Evolutionary conservation across 805 yeast genomes (phyloP).

Genomic region (Myxozyma melibiosi): DNA sequence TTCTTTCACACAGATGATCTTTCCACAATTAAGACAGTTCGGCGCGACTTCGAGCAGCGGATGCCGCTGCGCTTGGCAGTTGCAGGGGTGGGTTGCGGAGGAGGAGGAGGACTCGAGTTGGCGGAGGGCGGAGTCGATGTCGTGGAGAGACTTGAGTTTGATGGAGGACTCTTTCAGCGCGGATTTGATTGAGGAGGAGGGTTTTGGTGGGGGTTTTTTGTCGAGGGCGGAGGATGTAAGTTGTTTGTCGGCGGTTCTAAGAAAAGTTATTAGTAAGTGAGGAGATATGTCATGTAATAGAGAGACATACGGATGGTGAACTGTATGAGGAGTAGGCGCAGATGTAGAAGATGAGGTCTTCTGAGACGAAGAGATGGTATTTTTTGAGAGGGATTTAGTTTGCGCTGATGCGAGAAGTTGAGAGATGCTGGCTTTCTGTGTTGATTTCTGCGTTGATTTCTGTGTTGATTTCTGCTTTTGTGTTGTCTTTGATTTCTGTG

Average conservation of each 20-base stretch:
- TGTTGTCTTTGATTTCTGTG: background rate
- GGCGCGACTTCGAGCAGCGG: conserved; percentile 90
- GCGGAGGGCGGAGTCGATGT: conserved; percentile 32
- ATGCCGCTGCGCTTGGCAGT: conserved; percentile 52
- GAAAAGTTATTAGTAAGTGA: too few species aligned
- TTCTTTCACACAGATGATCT: conserved; percentile 85
- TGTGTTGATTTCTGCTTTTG: too few species aligned
- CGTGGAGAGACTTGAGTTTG: conserved; percentile 25
- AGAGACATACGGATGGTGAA: too few species aligned
- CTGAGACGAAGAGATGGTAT: too few species aligned
- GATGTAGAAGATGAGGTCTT: too few species aligned
- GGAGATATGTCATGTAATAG: too few species aligned
- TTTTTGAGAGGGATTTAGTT: too few species aligned
- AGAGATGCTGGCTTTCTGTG: too few species aligned
- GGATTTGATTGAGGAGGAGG: background rate
- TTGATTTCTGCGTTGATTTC: too few species aligned
- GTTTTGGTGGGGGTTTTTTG: conserved; percentile 10
- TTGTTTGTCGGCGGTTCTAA: background rate
- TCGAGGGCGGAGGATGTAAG: conserved; percentile 1
- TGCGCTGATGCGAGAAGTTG: too few species aligned
- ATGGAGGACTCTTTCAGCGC: conserved; percentile 11
- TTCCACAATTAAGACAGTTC: conserved; percentile 91
- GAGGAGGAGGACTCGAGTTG: conserved; percentile 16
- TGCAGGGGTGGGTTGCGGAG: conserved; percentile 15
- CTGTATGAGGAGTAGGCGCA: too few species aligned